phyloP scores from a whole-genome alignment of 352 stramenopile species.

The Phytophthora nicotianae region DNA sequence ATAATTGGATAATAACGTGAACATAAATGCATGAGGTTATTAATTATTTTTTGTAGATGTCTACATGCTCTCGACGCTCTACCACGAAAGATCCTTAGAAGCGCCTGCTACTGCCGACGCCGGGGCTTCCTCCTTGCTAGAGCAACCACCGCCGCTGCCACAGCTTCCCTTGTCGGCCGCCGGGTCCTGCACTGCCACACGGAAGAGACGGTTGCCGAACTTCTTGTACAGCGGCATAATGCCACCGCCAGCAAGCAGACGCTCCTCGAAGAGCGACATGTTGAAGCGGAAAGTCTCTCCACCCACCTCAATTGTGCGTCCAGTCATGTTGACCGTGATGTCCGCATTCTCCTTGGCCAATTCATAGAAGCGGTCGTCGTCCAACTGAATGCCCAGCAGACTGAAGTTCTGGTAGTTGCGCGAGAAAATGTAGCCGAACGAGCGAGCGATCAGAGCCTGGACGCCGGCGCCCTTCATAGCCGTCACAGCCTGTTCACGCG shows the following conservation, averaged over 20 bases:
- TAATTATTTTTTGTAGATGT: conserved; percentile 10
- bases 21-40: conserved; percentile 9
- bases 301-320: conserved; percentile 79
- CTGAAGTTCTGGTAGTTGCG: conserved; percentile 91
- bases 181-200: conserved; percentile 79
- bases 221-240: conserved; percentile 91
- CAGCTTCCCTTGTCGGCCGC: conserved; percentile 41
- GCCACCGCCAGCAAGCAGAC: conserved; percentile 74
- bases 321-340: conserved; percentile 85
- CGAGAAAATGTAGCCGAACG: conserved; percentile 89
- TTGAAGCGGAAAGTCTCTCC: conserved; percentile 84
- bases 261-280: conserved; percentile 89
- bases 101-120: conserved; percentile 39
- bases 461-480: conserved; percentile 82
- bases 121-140: conserved; percentile 44
- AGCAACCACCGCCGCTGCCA: conserved; percentile 37
- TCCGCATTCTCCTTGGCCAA: conserved; percentile 73
- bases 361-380: conserved; percentile 84
- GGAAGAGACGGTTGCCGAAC: conserved; percentile 86
- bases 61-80: conserved; percentile 16
- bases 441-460: conserved; percentile 81
- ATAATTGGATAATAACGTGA: too few species aligned
- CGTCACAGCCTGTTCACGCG: conserved; percentile 84
- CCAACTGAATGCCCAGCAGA: conserved; percentile 79
- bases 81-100: conserved; percentile 70